A percentile compares a stretch with the other conserved stretches of the same genome.
These are phyloP conservation scores for Termitomyces sp. DNA, from an alignment of 768 basidiomycete species.

Conservation along the genomic window DNA sequence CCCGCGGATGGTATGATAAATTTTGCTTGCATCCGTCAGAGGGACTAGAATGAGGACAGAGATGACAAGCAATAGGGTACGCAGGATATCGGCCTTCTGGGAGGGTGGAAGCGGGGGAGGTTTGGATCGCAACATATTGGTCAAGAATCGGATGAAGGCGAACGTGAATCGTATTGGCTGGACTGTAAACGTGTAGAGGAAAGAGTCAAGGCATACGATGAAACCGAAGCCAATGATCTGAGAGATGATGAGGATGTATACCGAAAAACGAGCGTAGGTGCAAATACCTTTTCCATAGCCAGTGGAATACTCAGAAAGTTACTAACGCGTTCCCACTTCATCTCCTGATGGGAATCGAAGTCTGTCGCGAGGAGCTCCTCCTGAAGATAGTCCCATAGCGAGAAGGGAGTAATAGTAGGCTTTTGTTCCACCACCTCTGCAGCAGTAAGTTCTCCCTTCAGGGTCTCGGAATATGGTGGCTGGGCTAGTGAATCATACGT, in stretches of 20 bases:
- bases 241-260: background rate
- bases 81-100: conserved; percentile 91
- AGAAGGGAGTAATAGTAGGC: conserved; percentile 50
- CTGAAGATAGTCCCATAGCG: conserved; percentile 88
- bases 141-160: conserved; percentile 54
- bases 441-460: conserved; percentile 20
- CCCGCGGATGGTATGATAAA: conserved; percentile 95
- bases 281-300: conserved; percentile 87
- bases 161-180: conserved; percentile 84
- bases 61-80: conserved; percentile 68
- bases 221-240: conserved; percentile 93
- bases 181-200: conserved; percentile 97
- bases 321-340: conserved; percentile 94
- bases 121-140: conserved; percentile 47
- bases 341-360: conserved; percentile 89
- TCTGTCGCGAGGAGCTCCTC: conserved; percentile 91
- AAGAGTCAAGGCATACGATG: conserved; percentile 92
- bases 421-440: conserved; percentile 16
- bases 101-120: conserved; percentile 69
- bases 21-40: conserved; percentile 93
- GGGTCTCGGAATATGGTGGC: conserved; percentile 27
- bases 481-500: conserved; percentile 27
- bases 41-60: conserved; percentile 75
- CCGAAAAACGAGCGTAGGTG: background rate
- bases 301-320: conserved; percentile 93